Base-by-base conservation (phyloP, 2,329 filamentous ascomycete genomes). In the Monilinia laxa region DNA sequence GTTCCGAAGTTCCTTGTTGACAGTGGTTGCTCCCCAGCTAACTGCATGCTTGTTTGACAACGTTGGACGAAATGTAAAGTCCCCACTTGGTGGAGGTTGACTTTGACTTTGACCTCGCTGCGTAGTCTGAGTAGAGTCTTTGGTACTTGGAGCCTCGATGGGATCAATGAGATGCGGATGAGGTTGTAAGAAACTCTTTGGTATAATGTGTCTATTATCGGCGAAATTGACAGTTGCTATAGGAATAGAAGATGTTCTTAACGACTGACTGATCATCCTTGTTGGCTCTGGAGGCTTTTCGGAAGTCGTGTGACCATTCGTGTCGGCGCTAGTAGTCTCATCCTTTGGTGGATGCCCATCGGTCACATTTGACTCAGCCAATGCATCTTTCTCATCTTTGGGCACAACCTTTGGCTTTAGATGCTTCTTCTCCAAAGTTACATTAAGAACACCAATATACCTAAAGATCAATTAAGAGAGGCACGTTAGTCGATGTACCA, bases 371-470 rank as follows among this genome's bases (percentile, higher is more conserved):
- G 62, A 57, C 25, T 72, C 70, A n/a, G 54, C 54, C 51, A 54
- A 47, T 31, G 68, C 74, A 16, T 73, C 73, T 14, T 83, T 82
- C 9, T 85, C 85, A 67, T 80, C 83, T 70, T 80, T 85, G 64
- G 80, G 78, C 0, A 79, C 81, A 45, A 85, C 86, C 74, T 82
- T 87, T 59, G 85, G 87, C 65, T 92, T 91, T 25, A 60, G 14
- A 2, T 86, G 83, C 67, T 88, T 88, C 76, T 96, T 97, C 62
- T 93, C 92, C 76, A 96, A 97, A 0, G 93, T 97, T 25, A 97
- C 94, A 77, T 97, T 98, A 62, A 99, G 81, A 53, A 99, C 95
- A 70, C 95, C 95, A 74, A 99, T 98, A 74, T 99, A 98, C 76
- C 92, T 96, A 63, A 66, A 70, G 72, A 68, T 40, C 66, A 69